A percentile compares a stretch with the other conserved stretches of the same genome.
phyloP scores from a whole-genome alignment of 1,284 basidiomycete genomes.

The Peniophora sp. region DNA sequence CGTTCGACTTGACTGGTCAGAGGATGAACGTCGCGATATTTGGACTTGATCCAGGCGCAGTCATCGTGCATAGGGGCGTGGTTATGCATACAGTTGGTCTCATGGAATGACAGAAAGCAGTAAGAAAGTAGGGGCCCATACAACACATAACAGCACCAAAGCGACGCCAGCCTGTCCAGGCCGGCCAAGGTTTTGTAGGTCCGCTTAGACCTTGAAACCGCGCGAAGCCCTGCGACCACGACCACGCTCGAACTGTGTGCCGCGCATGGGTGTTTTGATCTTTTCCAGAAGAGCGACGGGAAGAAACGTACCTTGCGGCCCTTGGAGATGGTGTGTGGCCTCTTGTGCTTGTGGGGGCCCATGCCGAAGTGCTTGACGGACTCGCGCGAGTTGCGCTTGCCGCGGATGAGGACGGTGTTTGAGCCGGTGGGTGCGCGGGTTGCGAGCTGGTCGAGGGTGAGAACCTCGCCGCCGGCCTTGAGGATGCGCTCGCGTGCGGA shows the following conservation, averaged over 20 bases:
- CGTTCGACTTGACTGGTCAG: too few relatives aligned
- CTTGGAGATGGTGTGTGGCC: conserved; percentile 90
- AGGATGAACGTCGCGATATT: too few relatives aligned
- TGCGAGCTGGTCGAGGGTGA: conserved; percentile 97
- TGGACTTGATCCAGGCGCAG: too few relatives aligned
- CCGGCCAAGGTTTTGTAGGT: conserved; percentile 18
- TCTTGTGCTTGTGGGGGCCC: conserved; percentile 90
- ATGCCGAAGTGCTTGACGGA: conserved; percentile 96
- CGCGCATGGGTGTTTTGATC: background rate
- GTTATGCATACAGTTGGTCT: conserved; percentile 12
- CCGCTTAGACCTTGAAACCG: conserved; percentile 78
- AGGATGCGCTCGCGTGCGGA: conserved; percentile 92
- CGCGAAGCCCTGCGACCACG: conserved; percentile 93
- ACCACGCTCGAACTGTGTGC: conserved; percentile 69
- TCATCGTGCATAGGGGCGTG: too few relatives aligned
- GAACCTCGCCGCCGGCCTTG: conserved; percentile 89
- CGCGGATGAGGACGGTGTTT: conserved; percentile 91
- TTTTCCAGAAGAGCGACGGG: background rate
- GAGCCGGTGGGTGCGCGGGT: conserved; percentile 89
- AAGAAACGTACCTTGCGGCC: conserved; percentile 73
- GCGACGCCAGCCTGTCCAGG: conserved; percentile 17
- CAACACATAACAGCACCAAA: conserved; percentile 14
- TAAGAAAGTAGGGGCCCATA: conserved; percentile 7
- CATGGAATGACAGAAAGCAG: conserved; percentile 4
- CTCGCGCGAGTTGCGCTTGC: conserved; percentile 90